Conservation (phyloP, 164 flowering plant genomes). For the Warburgia ugandensis region DNA sequence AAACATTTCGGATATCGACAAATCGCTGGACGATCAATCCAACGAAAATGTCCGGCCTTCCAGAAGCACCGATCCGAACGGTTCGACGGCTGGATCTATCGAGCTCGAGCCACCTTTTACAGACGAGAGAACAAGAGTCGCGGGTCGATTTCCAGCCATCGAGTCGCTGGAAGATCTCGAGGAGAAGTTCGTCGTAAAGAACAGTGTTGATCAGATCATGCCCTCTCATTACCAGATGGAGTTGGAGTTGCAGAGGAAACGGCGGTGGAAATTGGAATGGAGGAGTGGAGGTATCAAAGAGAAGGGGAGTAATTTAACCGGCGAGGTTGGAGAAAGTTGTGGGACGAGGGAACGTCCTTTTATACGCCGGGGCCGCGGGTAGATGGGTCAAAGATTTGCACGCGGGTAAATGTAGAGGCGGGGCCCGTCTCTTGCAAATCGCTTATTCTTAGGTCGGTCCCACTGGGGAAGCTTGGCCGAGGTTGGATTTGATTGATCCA, state of each 20-base stretch:
- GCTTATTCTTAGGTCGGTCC: no score
- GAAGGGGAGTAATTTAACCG: neutral
- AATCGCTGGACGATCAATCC: slow-evolving; percentile 43
- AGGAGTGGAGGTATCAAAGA: no score
- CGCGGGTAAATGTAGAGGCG: no score
- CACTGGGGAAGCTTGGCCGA: no score
- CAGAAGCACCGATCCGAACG: slow-evolving; percentile 71
- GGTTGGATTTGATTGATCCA: no score
- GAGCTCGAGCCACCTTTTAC: slow-evolving; percentile 73
- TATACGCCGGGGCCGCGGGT: no score
- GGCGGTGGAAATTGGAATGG: neutral
- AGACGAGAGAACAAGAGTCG: slow-evolving; percentile 81
- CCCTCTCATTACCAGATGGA: slow-evolving; percentile 25
- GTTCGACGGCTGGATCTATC: slow-evolving; percentile 65
- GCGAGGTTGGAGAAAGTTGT: neutral
- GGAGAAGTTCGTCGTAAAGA: slow-evolving; percentile 71
- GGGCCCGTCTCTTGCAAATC: no score
- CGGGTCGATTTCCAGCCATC: slow-evolving; percentile 46
- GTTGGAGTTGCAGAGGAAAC: neutral
- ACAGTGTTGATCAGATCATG: slow-evolving; percentile 55
- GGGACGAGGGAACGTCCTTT: neutral
- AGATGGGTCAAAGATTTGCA: no score
- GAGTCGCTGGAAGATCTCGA: slow-evolving; percentile 58
- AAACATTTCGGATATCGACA: slow-evolving; percentile 36
- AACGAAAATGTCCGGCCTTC: slow-evolving; percentile 47